Base-by-base conservation (phyloP, 805 yeast genomes). In the Saturnispora sekii region DNA sequence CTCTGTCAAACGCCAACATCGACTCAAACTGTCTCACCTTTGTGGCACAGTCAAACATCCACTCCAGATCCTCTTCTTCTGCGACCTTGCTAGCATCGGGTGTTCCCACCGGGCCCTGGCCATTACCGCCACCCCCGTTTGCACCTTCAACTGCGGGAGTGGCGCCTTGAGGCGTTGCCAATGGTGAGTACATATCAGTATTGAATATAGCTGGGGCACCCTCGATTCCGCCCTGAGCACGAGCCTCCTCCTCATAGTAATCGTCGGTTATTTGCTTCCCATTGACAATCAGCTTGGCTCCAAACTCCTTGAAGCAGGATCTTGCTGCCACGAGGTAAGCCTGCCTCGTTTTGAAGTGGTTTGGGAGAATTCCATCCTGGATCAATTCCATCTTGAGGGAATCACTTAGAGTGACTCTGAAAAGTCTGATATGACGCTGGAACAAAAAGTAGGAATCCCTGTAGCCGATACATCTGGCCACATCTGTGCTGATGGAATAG, bases 401-500 rank as follows among this genome's bases (percentile, higher is more conserved):
- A 49, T 84, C 85, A 10, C 76, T 70, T 38, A 89, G 69, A 10
- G 84, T 77, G 49, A 82, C 75, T 58, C 89, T 87, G 67, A 73
- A 81, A 43, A 93, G 68, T 41, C 76, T 70, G 41, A 79, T 74
- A 65, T 90, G 96, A 41, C 88, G 84, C 59, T 89, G 95, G 66
- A 90, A 88, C 48, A 90, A 70, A 43, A 88, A 68, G 57, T 90
- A 88, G 2, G 96, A 85, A 59, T 90, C 97, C 53, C 96, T 74
- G 65, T 88, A 85, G 3, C 97, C 97, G 49, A 90, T 87, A 56
- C 90, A 79, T 53, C 97, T 75, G 1, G 98, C 97, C 2, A 96
- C 96, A 59, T 93, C 98, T 0, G 97, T 89, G 2, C 95, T 81
- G 40, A 93, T 75, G 95, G 90, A 89, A 62, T 77, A 93, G 47